Conservation (phyloP, 2,329 filamentous ascomycete species). For the Camptophora hylomeconis region DNA sequence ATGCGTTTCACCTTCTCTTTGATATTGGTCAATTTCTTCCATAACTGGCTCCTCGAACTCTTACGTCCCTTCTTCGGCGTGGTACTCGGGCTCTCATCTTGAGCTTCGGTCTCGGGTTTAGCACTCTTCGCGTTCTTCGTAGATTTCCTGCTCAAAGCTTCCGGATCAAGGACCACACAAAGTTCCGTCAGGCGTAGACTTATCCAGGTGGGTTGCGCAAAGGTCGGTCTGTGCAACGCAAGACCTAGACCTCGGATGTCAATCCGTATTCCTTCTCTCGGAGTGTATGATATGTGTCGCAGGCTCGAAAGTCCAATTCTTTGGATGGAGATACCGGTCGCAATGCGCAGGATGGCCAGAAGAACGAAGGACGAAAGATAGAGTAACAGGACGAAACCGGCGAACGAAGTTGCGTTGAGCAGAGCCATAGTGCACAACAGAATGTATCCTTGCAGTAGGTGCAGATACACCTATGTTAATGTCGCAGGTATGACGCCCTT, state of each 20-base stretch:
- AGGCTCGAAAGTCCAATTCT: constrained; percentile 86
- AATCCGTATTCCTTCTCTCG: constrained; percentile 75
- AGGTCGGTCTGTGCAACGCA: constrained; percentile 82
- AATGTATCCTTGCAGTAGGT: too few species aligned
- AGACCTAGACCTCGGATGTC: constrained; percentile 82
- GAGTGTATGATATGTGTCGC: constrained; percentile 78
- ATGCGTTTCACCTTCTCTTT: constrained; percentile 80
- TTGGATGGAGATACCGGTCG: constrained; percentile 91
- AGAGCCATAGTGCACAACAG: constrained; percentile 32
- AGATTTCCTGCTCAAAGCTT: constrained; percentile 38
- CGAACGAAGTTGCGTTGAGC: constrained; percentile 60
- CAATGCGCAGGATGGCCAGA: constrained; percentile 82
- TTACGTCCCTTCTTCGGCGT: constrained; percentile 15
- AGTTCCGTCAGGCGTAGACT: constrained; percentile 81
- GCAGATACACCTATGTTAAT: too few species aligned
- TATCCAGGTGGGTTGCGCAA: constrained; percentile 92
- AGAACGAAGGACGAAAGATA: constrained; percentile 88
- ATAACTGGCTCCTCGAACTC: constrained; percentile 49
- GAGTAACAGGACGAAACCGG: constrained; percentile 72
- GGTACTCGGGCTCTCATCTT: constrained; percentile 13
- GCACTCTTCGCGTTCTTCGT: constrained; percentile 11
- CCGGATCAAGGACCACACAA: constrained; percentile 67
- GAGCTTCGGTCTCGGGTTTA: constrained; percentile 2
- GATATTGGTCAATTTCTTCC: constrained; percentile 62
- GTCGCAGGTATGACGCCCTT: too few species aligned